These are phyloP conservation scores for Cercospora sp. DNA, from an alignment of 2,329 filamentous ascomycete species.

Conservation along the genomic window DNA sequence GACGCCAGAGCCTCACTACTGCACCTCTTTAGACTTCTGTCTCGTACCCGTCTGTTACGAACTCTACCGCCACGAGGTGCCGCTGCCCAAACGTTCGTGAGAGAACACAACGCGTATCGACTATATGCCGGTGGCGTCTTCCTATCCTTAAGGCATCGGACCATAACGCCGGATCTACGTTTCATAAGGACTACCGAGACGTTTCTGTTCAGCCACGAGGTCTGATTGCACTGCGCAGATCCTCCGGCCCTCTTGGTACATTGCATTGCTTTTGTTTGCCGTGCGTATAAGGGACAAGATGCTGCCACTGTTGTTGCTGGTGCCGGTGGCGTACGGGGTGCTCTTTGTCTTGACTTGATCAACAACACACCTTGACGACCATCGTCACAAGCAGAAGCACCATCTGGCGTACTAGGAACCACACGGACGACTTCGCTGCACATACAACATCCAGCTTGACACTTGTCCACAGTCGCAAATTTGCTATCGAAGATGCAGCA, in stretches of 20 bases:
- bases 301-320: constrained; percentile 18
- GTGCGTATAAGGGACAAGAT: constrained; percentile 13
- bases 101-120: not conserved
- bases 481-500: not conserved
- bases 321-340: constrained; percentile 21
- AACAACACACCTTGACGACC: not conserved
- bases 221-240: not conserved
- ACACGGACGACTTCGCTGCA: not conserved
- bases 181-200: constrained; percentile 5
- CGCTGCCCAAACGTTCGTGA: not conserved
- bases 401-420: not conserved
- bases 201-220: constrained; percentile 8
- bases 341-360: constrained; percentile 23
- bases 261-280: not conserved
- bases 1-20: constrained; percentile 3
- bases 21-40: constrained; percentile 4
- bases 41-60: not conserved
- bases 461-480: not conserved
- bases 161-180: not conserved
- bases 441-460: not conserved
- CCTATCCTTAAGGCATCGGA: constrained; percentile 1
- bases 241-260: constrained; percentile 1
- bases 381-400: not conserved
- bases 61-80: constrained; percentile 4
- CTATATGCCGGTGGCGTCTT: constrained; percentile 3